These are phyloP conservation scores for Rhynchosporium secalis DNA, from an alignment of 2,329 filamentous ascomycete species.

Conservation along the genomic window DNA sequence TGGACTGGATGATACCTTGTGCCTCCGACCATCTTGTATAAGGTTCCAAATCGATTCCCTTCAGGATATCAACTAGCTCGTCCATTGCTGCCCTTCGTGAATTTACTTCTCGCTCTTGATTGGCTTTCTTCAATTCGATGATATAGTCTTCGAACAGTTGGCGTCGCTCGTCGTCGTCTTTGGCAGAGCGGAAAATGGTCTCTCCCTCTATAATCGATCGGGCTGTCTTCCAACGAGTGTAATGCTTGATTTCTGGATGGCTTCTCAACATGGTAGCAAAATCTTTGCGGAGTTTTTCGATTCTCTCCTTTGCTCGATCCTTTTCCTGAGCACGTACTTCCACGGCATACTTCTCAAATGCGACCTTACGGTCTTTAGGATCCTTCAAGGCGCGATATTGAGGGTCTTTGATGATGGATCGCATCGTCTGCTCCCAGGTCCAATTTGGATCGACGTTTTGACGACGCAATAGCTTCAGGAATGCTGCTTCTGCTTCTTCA, in stretches of 20 bases:
- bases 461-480: conserved; percentile 84
- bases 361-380: conserved; percentile 82
- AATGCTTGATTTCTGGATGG: conserved; percentile 95
- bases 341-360: conserved; percentile 93
- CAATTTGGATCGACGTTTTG: conserved; percentile 87
- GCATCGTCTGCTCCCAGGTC: conserved; percentile 88
- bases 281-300: conserved; percentile 87
- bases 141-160: conserved; percentile 95
- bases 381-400: conserved; percentile 93
- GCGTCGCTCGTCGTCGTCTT: conserved; percentile 81
- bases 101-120: conserved; percentile 72
- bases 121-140: conserved; percentile 74
- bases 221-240: conserved; percentile 95
- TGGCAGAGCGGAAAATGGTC: conserved; percentile 90
- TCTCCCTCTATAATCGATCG: conserved; percentile 92
- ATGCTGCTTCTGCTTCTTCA: conserved; percentile 91
- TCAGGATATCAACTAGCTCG: conserved; percentile 75
- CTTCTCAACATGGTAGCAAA: conserved; percentile 95
- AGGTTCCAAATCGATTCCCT: conserved; percentile 79
- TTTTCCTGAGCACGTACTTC: conserved; percentile 91
- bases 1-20: conserved; percentile 76
- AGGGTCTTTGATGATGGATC: conserved; percentile 81
- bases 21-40: conserved; percentile 95
- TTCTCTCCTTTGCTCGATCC: conserved; percentile 88
- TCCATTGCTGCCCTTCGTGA: conserved; percentile 80